These are phyloP conservation scores for Barnettozyma wickerhamii DNA, from an alignment of 805 yeast genomes.

Conservation along the genomic window DNA sequence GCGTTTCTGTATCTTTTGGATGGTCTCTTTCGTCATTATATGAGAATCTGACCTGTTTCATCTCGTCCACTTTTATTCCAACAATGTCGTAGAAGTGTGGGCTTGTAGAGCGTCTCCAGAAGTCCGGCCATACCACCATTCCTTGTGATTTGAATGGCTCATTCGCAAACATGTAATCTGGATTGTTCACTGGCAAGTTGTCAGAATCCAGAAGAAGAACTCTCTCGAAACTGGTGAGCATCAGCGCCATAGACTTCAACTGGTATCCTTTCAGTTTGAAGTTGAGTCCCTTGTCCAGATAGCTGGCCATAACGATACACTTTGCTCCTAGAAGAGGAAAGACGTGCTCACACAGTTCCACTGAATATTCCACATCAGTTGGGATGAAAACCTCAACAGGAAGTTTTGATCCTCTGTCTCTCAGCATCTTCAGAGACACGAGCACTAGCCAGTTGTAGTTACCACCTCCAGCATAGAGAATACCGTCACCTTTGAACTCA, in stretches of 20 bases:
- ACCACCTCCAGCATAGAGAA: conserved; percentile 75
- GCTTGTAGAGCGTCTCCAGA: conserved; percentile 64
- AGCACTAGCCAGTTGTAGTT: conserved; percentile 60
- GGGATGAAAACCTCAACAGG: conserved; percentile 87
- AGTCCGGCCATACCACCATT: conserved; percentile 61
- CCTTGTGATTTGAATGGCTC: conserved; percentile 37
- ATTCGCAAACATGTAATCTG: conserved; percentile 38
- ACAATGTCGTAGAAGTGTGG: conserved; percentile 56
- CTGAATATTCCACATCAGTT: conserved; percentile 61
- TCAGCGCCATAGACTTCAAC: conserved; percentile 65
- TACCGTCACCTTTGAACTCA: conserved; percentile 48
- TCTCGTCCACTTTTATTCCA: conserved; percentile 35
- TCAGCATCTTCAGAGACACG: conserved; percentile 45
- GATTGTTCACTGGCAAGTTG: conserved; percentile 49
- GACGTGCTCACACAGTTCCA: conserved; percentile 60
- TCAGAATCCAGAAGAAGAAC: conserved; percentile 76
- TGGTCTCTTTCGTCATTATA: conserved; percentile 34
- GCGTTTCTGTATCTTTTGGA: conserved; percentile 17
- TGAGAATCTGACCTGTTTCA: conserved; percentile 23
- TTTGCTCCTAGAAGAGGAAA: conserved; percentile 65
- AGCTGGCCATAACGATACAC: conserved; percentile 50
- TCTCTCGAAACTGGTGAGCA: conserved; percentile 75
- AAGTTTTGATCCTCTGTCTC: conserved; percentile 60
- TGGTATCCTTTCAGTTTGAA: conserved; percentile 55
- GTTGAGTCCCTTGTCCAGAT: conserved; percentile 33